Percentiles rank a stretch among this genome's conserved stretches.
phyloP scores from a whole-genome alignment of 2,329 filamentous ascomycete genomes.

The Aspergillus sp. region DNA sequence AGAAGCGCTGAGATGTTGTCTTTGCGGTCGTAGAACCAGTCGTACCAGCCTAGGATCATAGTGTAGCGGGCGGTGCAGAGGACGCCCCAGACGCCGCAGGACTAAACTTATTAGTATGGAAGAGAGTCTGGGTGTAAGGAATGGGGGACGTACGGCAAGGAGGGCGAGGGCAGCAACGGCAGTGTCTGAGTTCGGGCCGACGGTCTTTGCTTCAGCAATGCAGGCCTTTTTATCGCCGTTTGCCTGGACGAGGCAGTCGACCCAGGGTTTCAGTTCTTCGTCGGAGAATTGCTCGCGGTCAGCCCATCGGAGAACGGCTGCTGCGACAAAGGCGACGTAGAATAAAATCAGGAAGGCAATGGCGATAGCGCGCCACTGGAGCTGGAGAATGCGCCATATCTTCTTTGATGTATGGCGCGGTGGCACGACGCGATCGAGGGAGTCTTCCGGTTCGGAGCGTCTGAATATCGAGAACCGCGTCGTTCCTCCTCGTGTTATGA shows the following conservation, averaged over 20 bases:
- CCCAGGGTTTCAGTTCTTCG: not conserved
- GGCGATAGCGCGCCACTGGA: constrained; percentile 6
- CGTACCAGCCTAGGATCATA: constrained; percentile 4
- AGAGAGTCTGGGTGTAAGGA: too few relatives aligned
- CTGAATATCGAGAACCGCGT: constrained; percentile 5
- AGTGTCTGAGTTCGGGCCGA: not conserved
- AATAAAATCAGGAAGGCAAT: constrained; percentile 1
- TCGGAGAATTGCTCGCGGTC: not conserved
- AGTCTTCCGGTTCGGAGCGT: not conserved
- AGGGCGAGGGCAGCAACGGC: not conserved
- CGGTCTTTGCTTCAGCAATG: not conserved
- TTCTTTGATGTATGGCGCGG: not conserved
- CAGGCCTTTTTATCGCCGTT: not conserved
- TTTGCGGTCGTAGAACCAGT: not conserved
- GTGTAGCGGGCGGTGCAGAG: constrained; percentile 2
- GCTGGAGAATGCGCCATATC: not conserved
- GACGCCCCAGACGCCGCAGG: constrained; percentile 5
- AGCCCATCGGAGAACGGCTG: not conserved
- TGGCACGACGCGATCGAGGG: not conserved
- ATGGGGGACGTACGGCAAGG: not conserved
- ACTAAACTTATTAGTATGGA: not conserved
- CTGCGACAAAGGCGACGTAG: not conserved
- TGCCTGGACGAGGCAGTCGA: not conserved
- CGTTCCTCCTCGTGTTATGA: not conserved
- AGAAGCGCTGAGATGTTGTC: not conserved